Percentiles rank a stretch among this genome's conserved stretches.
These are phyloP conservation scores for Alternaria atra DNA, from an alignment of 2,329 filamentous ascomycete species.

Conservation along the genomic window DNA sequence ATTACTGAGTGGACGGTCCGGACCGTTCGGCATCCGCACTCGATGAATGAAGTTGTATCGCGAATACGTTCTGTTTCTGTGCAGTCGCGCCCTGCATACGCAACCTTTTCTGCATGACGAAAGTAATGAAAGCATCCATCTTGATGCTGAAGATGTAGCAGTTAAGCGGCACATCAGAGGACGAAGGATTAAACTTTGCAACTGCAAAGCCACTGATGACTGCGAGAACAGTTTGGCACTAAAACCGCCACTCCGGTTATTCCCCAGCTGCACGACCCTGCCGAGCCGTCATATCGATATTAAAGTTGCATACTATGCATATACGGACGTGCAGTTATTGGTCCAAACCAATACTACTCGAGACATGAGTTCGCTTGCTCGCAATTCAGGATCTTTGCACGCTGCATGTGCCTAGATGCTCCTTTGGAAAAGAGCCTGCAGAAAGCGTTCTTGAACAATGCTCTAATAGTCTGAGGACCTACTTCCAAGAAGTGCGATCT, in stretches of 20 bases:
- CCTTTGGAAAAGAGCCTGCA: constrained; percentile 1
- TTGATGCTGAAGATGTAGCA: constrained; percentile 7
- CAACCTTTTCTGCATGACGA: not conserved
- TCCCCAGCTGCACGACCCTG: constrained; percentile 6
- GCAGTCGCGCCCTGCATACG: not conserved
- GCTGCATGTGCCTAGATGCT: constrained; percentile 9
- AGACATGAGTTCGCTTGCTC: constrained; percentile 4
- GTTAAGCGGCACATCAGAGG: not conserved
- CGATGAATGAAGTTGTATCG: not conserved
- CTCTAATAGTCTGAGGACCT: constrained; percentile 8
- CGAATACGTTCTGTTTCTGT: not conserved
- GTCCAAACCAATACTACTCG: constrained; percentile 4
- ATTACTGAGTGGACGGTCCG: not conserved
- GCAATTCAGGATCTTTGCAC: constrained; percentile 8
- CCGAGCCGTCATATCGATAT: constrained; percentile 16
- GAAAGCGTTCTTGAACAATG: not conserved
- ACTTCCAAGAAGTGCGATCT: not conserved
- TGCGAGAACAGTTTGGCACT: constrained; percentile 6
- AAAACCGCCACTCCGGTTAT: constrained; percentile 10
- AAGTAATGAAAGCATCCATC: not conserved
- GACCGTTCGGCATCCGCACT: not conserved
- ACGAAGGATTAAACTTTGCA: constrained; percentile 6
- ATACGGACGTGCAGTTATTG: constrained; percentile 11
- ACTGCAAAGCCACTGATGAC: constrained; percentile 1
- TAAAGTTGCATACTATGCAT: constrained; percentile 20